phyloP scores from a whole-genome alignment of 495 filamentous ascomycete species.

The Pseudotulostoma volvatum region DNA sequence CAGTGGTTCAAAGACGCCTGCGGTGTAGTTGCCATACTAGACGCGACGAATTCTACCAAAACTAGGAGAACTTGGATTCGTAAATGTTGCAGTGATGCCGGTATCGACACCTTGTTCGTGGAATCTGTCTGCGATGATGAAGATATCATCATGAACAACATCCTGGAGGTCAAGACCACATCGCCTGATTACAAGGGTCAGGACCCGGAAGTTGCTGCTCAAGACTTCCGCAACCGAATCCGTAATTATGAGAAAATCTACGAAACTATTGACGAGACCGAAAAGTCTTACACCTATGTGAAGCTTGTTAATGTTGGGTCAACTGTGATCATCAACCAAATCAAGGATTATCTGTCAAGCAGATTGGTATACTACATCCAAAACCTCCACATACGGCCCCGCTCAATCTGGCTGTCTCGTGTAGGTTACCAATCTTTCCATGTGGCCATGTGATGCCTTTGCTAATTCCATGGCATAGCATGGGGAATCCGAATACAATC shows the following conservation, averaged over 20 bases:
- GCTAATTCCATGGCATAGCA: slow-evolving; percentile 39
- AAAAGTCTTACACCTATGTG: slow-evolving; percentile 75
- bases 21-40: slow-evolving; percentile 77
- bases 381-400: slow-evolving; percentile 94
- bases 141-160: slow-evolving; percentile 89
- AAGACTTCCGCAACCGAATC: slow-evolving; percentile 87
- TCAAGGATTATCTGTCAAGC: slow-evolving; percentile 90
- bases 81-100: slow-evolving; percentile 50
- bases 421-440: slow-evolving; percentile 33
- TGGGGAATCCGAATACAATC: slow-evolving; percentile 84
- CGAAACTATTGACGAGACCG: slow-evolving; percentile 74
- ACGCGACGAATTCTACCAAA: slow-evolving; percentile 92
- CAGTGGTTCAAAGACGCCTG: slow-evolving; percentile 61
- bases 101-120: slow-evolving; percentile 83
- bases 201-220: slow-evolving; percentile 76
- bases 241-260: slow-evolving; percentile 94
- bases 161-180: slow-evolving; percentile 92
- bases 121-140: slow-evolving; percentile 94
- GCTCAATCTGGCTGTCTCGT: slow-evolving; percentile 91
- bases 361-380: slow-evolving; percentile 95
- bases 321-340: slow-evolving; percentile 92
- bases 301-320: slow-evolving; percentile 94
- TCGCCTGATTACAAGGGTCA: slow-evolving; percentile 89
- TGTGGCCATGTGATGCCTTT: background rate
- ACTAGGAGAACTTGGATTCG: slow-evolving; percentile 79